Evolutionary conservation across 768 basidiomycete species (phyloP), one percentile per base, ranked within the genome.

Genomic region (Russula brevipes): DNA sequence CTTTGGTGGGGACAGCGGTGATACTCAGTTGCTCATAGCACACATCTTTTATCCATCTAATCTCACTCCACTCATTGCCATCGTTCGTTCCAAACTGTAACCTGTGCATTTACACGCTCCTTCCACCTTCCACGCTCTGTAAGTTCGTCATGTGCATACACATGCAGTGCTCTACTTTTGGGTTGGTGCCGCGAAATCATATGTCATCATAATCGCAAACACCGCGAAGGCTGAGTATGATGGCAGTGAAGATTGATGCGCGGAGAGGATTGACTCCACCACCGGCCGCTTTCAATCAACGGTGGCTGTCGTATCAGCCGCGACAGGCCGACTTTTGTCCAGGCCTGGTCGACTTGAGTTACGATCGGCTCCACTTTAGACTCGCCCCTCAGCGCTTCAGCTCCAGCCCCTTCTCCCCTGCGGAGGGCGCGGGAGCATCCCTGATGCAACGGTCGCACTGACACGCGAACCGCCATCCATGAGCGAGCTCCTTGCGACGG

Each of bases 381-480:
- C 67, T 80, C 81, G 69, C 87, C 86, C 68, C 74, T 75, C 24
- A 24, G 24, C 24, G 24, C 24, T 24, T 24, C 24, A 24, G 24
- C 24, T 24, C 24, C 24, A 24, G n/a, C n/a, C n/a, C n/a, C n/a
- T n/a, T n/a, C n/a, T n/a, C n/a, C 59, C 36, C 72, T 66, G 17
- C 73, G 56, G 55, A 63, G 24, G 61, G 53, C 11, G 61, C 31
- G 11, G 24, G 71, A 5, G 72, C 80, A 72, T 93, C 91, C 58
- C 75, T 76, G 42, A 73, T 70, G 71, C 91, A 93, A 49, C 83
- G 81, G 58, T 78, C 73, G 71, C 91, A 94, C 54, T 76, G 73
- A 70, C 91, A 94, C 10, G 88, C 84, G 71, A 93, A 91, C 61
- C 81, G 79, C 91, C 91, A 94, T 39, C 91, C 91, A 47, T 87